A percentile compares a stretch with the other conserved stretches of the same genome.
These are phyloP conservation scores for Hemisphaericaspora xylanilytica DNA, from an alignment of 1,139 yeast species.

Conservation along the genomic window DNA sequence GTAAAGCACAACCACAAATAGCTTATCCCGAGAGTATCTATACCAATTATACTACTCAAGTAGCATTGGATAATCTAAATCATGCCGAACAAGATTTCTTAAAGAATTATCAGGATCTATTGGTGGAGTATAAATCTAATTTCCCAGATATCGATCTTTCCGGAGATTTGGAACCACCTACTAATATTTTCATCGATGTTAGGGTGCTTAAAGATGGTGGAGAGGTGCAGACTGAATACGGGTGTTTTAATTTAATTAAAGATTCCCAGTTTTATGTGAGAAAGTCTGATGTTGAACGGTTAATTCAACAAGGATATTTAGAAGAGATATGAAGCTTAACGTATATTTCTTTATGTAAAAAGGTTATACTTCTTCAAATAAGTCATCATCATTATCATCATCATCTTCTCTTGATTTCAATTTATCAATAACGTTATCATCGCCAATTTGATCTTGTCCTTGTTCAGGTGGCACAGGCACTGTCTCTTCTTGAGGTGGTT, in stretches of 20 bases:
- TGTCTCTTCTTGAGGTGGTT: constrained; percentile 1
- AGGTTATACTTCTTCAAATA: constrained; percentile 9
- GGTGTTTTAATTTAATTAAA: constrained; percentile 91
- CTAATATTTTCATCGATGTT: constrained; percentile 88
- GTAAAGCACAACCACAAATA: too few species aligned
- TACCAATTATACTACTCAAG: constrained; percentile 27
- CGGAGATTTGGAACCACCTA: constrained; percentile 87
- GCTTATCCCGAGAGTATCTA: constrained; percentile 4
- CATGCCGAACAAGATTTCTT: constrained; percentile 81
- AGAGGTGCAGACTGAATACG: constrained; percentile 95
- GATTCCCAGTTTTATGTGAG: constrained; percentile 94
- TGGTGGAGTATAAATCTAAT: constrained; percentile 73
- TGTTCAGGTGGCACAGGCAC: neutral
- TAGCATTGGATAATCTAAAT: constrained; percentile 53
- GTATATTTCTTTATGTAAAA: constrained; percentile 1
- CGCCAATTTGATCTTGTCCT: neutral
- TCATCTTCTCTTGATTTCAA: constrained; percentile 3
- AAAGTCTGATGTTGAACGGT: constrained; percentile 87
- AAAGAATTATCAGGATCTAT: constrained; percentile 64
- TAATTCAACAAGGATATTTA: constrained; percentile 91
- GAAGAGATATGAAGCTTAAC: constrained; percentile 53
- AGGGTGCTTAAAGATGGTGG: constrained; percentile 94
- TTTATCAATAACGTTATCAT: neutral
- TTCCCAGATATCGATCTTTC: constrained; percentile 85
- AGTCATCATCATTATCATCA: constrained; percentile 12